Base-by-base conservation (phyloP, 140 eudicot genomes). In the Cichorium intybus region DNA sequence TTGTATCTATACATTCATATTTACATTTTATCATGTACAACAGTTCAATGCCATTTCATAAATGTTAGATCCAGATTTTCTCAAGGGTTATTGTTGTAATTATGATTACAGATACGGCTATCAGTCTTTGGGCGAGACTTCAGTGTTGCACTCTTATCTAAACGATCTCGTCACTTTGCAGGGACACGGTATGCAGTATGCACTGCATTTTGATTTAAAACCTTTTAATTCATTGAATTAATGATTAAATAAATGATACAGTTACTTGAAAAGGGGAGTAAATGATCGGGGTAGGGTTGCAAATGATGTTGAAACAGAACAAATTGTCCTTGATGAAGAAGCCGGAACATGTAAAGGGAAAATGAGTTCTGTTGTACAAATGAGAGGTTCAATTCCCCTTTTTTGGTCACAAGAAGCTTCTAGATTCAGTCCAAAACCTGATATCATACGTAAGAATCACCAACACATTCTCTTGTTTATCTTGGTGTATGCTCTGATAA, bases 371-470 rank as follows among this genome's bases (percentile, higher is more conserved):
- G 97, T 94, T 75, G 97, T 94, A 49, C 99, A 94, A 76, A 89
- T 94, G 97, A 81, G 99, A 82, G 99, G 99, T 58, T 94, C 99
- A 66, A 94, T 94, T 60, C 99, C 99, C 55, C 97, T 94, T 61
- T 86, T 94, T 71, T 94, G 99, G 99, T 88, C 99, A 6, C 99
- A 94, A 79, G 99, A 94, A 83, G 95, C 97, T 71, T 94, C 99
- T 12, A 77, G 95, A 80, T 86, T 89, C 68, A 94, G 95, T 74
- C 99, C 97, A 20, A 94, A 89, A 66, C 97, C 99, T 57, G 99
- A 94, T 82, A 88, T 93, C 50, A 81, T 88, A 51, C 69, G 99
- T 93, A 85, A 84, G 85, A 53, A 62, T 56, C 49, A 41, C 23
- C 24, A 58, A 18, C 75, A 60, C 73, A 56, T 46, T 24, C 11